Conservation (phyloP, 345 rosid genomes). For the Ceriops zippeliana region DNA sequence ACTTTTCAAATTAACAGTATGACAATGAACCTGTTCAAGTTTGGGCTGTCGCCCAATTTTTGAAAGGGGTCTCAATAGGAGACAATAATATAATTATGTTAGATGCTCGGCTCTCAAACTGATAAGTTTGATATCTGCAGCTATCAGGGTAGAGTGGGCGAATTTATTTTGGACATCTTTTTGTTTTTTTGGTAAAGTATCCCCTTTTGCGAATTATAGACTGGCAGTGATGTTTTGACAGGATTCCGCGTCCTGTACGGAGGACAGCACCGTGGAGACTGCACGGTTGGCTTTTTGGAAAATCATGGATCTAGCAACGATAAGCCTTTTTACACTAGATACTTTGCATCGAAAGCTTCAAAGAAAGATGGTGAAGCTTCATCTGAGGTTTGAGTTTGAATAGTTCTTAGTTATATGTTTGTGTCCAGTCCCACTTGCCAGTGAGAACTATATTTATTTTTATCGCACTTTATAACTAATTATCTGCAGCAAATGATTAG, state of each 20-base stretch:
- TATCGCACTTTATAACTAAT: no score
- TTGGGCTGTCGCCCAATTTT: neutral
- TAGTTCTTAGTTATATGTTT: conserved; percentile 1
- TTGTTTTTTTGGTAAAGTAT: neutral
- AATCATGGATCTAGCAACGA: conserved; percentile 18
- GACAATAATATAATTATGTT: neutral
- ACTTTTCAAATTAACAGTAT: neutral
- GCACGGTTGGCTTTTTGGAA: conserved; percentile 12
- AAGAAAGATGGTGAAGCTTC: conserved; percentile 35
- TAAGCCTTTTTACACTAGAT: conserved; percentile 41
- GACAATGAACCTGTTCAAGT: neutral
- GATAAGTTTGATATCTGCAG: no score
- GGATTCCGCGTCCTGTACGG: conserved; percentile 31
- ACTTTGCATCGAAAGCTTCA: conserved; percentile 69
- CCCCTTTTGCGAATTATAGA: conserved; percentile 10
- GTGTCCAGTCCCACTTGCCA: neutral
- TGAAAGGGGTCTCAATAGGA: neutral
- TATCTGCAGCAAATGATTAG: no score
- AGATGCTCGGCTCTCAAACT: no score
- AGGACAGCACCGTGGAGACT: conserved; percentile 24
- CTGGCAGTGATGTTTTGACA: conserved; percentile 30
- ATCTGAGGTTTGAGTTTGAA: conserved; percentile 53
- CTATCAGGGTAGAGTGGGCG: no score
- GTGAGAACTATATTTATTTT: no score
- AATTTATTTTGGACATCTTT: neutral